Base-by-base conservation (phyloP, 352 stramenopile genomes). In the Globisporangium splendens region DNA sequence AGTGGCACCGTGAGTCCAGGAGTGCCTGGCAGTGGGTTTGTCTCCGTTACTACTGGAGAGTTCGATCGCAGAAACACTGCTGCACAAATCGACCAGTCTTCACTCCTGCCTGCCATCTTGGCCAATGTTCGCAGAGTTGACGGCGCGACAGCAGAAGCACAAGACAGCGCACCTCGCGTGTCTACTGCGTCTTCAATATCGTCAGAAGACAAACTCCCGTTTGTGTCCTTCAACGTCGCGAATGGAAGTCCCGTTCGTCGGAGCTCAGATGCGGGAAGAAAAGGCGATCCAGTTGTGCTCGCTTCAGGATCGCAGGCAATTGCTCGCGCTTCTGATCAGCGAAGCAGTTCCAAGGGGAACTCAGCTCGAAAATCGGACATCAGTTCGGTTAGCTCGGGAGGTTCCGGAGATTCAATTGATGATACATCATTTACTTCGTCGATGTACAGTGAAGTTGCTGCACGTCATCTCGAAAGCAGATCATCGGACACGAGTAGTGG, bases 361-460 rank as follows among this genome's bases (percentile, higher is more conserved):
- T 31, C 46, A 38, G 39, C 39, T 44, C 39, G 39, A n/a, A 44
- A 44, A n/a, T 44, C 39, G 17, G 39, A 44, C 2, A 15, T 58
- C 11, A 51, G 41, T n/a, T 72, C 64, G 7, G 31, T 41, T 31
- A 44, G 12, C 39, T 44, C 39, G 39, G 13, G n/a, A 44, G 8
- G 13, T 44, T 44, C 39, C 2, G 39, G 10, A 13, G 39, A 2
- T 44, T 55, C 63, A 39, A 69, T 48, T 54, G 65, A 66, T 6
- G 63, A 70, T 1, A 43, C 72, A 21, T 59, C 70, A 8, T 77
- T 77, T 49, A 56, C 53, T 1, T 77, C 70, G 0, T 70, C 69
- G 48, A 73, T 57, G 18, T 48, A n/a, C 20, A 56, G 50, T 18
- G 50, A 56, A 28, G 20, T 48, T 12, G 50, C 50, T 39, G 50